Evolutionary conservation across 2,329 filamentous ascomycete genomes (phyloP), one percentile per base, ranked within the genome.

Genomic region (Penicillium verrucosum): DNA sequence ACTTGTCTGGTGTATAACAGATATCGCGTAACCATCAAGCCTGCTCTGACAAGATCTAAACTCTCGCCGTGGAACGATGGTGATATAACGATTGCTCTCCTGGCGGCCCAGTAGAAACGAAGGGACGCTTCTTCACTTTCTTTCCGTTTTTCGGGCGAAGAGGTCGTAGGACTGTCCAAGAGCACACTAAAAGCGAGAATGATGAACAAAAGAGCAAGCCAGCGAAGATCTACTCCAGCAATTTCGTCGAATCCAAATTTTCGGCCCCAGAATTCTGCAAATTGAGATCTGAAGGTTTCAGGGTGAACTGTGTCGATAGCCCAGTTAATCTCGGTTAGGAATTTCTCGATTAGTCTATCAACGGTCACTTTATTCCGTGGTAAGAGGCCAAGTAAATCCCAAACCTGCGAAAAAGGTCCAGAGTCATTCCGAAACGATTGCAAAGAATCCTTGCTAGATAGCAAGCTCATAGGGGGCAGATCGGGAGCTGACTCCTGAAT

Each of bases 61-160:
- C 72, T 75, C 54, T 77, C 75, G 11, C 75, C 75, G 6, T 72
- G 75, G 25, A 77, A 77, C 0, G 75, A 76, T 0, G 75, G 74
- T 1, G 75, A 75, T 25, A 77, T 72, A 7, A 77, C 75, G 36
- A 77, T 75, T 32, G 73, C 71, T 49, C 70, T 65, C 9, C 75
- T 63, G 1, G 71, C 63, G 2, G 74, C 74, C 75, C 75, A 78
- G 60, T 74, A 78, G 51, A 77, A 77, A 3, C 71, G 71, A 49
- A 75, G 61, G 4, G 75, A 77, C 6, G 72, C 69, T 30, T 77
- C 74, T 51, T 76, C 69, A 8, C 68, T 63, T 27, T 74, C 71
- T 18, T 71, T 66, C 51, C 75, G 73, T 18, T 66, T 65, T 47
- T 77, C 74, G 4, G 60, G 60, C 18, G 71, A 70, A 32, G 63